phyloP scores from a whole-genome alignment of 2,329 filamentous ascomycete species.

The Furcasterigmium furcatum region DNA sequence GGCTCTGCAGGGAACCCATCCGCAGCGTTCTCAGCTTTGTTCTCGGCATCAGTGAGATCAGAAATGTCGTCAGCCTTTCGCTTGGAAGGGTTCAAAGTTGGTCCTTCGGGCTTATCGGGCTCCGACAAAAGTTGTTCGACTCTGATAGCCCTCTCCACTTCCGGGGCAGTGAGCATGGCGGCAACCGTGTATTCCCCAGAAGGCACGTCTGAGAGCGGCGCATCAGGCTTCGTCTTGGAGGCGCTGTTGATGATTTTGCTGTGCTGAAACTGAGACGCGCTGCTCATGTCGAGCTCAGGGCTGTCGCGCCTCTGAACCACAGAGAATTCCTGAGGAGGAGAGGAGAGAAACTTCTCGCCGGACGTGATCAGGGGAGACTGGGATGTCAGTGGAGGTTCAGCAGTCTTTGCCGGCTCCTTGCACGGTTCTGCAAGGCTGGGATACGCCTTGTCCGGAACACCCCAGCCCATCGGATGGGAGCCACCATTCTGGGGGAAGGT shows the following conservation, averaged over 20 bases:
- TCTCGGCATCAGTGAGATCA: constrained; percentile 11
- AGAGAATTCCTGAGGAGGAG: constrained; percentile 2
- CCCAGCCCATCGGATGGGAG: no score
- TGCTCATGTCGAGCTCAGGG: constrained; percentile 12
- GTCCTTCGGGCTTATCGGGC: not conserved
- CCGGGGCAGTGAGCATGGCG: no score
- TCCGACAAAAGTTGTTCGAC: no score
- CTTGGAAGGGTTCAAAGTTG: constrained; percentile 13
- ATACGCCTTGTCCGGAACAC: no score
- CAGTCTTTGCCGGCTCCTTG: no score
- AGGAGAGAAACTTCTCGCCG: constrained; percentile 9
- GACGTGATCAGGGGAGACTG: not conserved
- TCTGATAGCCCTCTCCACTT: no score
- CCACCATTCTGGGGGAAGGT: no score
- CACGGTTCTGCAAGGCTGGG: no score
- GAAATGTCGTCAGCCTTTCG: constrained; percentile 28
- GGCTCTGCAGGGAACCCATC: no score
- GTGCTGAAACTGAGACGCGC: constrained; percentile 12
- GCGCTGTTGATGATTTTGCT: constrained; percentile 6
- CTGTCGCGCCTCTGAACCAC: not conserved
- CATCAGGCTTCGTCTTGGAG: not conserved
- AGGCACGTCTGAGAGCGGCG: no score
- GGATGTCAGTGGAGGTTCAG: not conserved
- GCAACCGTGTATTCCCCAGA: no score
- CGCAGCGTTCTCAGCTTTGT: no score